Conservation (phyloP, 2,329 filamentous ascomycete species). For the Talaromyces sp. region DNA sequence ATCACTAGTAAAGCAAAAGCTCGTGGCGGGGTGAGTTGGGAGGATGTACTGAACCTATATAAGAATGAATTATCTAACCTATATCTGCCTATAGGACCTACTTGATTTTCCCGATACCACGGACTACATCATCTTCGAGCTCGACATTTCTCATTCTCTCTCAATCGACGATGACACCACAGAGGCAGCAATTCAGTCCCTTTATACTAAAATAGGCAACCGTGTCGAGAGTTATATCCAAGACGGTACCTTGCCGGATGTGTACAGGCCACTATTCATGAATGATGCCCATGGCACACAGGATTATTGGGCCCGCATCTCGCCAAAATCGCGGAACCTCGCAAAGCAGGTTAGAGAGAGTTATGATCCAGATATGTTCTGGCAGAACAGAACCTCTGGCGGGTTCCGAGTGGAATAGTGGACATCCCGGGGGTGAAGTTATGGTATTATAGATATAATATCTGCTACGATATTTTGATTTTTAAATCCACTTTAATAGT, state of each 20-base stretch:
- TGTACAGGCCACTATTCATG: slow-evolving; percentile 44
- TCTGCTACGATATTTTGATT: too few species aligned
- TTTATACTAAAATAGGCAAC: slow-evolving; percentile 34
- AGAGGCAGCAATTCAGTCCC: slow-evolving; percentile 34
- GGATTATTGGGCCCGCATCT: slow-evolving; percentile 41
- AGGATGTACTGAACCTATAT: not conserved
- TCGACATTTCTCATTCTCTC: slow-evolving; percentile 39
- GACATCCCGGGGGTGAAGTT: not conserved
- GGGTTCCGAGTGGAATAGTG: slow-evolving; percentile 30
- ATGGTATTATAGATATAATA: not conserved
- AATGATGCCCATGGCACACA: slow-evolving; percentile 43
- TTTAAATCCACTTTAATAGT: too few species aligned
- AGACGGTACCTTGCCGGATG: slow-evolving; percentile 32
- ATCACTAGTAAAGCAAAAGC: slow-evolving; percentile 31
- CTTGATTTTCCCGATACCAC: slow-evolving; percentile 36
- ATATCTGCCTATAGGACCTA: slow-evolving; percentile 27
- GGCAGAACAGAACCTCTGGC: slow-evolving; percentile 35
- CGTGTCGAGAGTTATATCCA: slow-evolving; percentile 30
- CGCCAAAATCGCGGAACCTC: slow-evolving; percentile 21
- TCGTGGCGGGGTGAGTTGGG: slow-evolving; percentile 30
- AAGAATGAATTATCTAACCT: not conserved
- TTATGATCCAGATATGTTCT: slow-evolving; percentile 39
- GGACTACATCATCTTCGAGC: slow-evolving; percentile 43
- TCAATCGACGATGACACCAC: slow-evolving; percentile 32
- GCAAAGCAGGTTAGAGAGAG: slow-evolving; percentile 29